Evolutionary conservation across 306 rosid genomes (phyloP).

Genomic region (Acacia crassicarpa): DNA sequence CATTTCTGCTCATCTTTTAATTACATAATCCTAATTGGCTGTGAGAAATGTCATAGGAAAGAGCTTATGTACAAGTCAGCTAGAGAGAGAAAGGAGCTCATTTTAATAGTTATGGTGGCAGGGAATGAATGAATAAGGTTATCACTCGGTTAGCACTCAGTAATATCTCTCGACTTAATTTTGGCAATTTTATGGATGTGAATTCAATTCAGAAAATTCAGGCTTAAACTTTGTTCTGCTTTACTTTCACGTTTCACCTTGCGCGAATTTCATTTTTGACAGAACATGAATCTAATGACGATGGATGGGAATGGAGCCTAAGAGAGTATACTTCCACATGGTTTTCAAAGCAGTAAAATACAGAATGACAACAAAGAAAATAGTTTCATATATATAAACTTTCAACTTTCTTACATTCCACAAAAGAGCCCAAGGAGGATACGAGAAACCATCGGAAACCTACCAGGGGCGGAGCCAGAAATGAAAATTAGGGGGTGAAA

Average conservation of each 20-base stretch:
- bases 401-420: conserved; percentile 13
- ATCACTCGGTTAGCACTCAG: not conserved
- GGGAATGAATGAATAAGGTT: conserved; percentile 16
- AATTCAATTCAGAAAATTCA: too few species aligned
- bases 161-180: conserved; percentile 3
- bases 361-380: conserved; percentile 1
- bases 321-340: not conserved
- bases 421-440: conserved; percentile 16
- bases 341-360: not conserved
- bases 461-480: too few species aligned
- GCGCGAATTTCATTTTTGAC: not conserved
- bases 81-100: not conserved
- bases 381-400: conserved; percentile 6
- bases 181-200: conserved; percentile 3
- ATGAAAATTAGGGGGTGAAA: too few species aligned
- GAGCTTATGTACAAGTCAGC: not conserved
- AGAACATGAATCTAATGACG: not conserved
- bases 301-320: not conserved
- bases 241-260: conserved; percentile 1
- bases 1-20: too few species aligned
- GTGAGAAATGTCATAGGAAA: not conserved
- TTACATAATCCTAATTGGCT: too few species aligned
- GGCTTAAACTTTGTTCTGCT: not conserved
- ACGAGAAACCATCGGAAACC: conserved; percentile 15
- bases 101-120: not conserved